Evolutionary conservation across 495 filamentous ascomycete species (phyloP).

Genomic region (Hypoxylon intermedium): DNA sequence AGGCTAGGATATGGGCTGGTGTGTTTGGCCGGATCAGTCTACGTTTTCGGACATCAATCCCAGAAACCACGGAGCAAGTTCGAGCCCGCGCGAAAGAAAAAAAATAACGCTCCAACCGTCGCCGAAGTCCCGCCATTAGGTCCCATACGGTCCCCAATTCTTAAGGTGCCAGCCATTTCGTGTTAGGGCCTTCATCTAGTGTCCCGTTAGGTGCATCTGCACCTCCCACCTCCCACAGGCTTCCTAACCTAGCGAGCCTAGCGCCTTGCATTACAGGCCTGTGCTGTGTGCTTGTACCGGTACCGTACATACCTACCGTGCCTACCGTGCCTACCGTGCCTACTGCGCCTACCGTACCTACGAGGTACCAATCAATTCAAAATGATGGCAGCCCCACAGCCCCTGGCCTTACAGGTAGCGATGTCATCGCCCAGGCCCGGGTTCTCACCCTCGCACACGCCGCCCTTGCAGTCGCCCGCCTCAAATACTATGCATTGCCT

Average conservation of each 20-base stretch:
- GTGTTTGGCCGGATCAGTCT: conserved; percentile 31
- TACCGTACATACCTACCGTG: background rate
- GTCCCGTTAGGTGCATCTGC: background rate
- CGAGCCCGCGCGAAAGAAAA: conserved; percentile 17
- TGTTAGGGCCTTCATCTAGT: conserved; percentile 15
- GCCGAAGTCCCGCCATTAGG: conserved; percentile 27
- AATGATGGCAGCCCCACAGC: conserved; percentile 38
- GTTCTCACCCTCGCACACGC: conserved; percentile 3
- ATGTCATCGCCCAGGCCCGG: conserved; percentile 32
- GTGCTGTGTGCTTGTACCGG: background rate
- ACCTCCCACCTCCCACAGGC: conserved; percentile 5
- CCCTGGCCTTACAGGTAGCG: conserved; percentile 28
- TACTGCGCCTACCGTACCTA: conserved; percentile 15
- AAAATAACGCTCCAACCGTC: conserved; percentile 33
- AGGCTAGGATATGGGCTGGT: conserved; percentile 23
- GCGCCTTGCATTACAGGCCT: conserved; percentile 8
- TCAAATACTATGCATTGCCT: conserved; percentile 12
- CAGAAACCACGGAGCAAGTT: conserved; percentile 18
- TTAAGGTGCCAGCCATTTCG: conserved; percentile 15
- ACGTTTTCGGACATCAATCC: conserved; percentile 22
- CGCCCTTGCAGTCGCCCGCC: conserved; percentile 23
- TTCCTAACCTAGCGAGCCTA: conserved; percentile 1
- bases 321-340: background rate
- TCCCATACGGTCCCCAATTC: background rate
- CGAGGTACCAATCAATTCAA: conserved; percentile 27